Evolutionary conservation across 2,329 filamentous ascomycete species (phyloP), one percentile per base, ranked within the genome.

Genomic region (Thelonectria rubi): DNA sequence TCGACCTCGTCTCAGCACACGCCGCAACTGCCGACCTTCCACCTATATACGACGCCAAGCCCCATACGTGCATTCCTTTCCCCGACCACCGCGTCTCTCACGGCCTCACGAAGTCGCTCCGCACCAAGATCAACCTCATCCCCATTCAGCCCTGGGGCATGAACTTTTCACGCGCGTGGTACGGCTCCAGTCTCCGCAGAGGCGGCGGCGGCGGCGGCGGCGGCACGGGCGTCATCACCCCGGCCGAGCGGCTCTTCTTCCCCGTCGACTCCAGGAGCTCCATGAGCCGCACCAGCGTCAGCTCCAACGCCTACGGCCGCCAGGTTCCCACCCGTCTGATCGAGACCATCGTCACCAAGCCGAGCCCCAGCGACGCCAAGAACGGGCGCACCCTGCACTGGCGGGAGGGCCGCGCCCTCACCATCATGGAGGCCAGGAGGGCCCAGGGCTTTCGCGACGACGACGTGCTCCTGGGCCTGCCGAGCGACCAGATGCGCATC

Each of bases 391-490:
- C 78, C 0, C 65, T 92, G 7, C 92, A 95, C 72, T 94, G 89
- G 86, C 71, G 79, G 0, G 82, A 94, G 64, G 77, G 84, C 17
- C 81, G 92, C 0, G 75, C 83, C 0, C 68, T 92, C 0, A 88
- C 84, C 0, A 74, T 94, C 2, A 81, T 89, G 78, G 92, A 95
- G 73, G 85, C 82, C 0, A 78, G 89, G 1, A 80, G 90, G 2
- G 89, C 88, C 0, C 92, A 95, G 73, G 89, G 90, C 0, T 87
- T 91, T 42, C 86, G 81, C 0, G 90, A 94, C 57, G 65, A 87
- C 6, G 92, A 94, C 59, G 83, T 94, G 0, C 73, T 96, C 1
- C 74, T 94, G 1, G 91, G 91, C 0, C 69, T 55, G 0, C 73
- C 82, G 0, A 10, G 39, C 0, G 78, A 87, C 1, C 88, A 92